Evolutionary conservation across 352 stramenopile species (phyloP).

Genomic region (Phytophthora macrochlamydospora): DNA sequence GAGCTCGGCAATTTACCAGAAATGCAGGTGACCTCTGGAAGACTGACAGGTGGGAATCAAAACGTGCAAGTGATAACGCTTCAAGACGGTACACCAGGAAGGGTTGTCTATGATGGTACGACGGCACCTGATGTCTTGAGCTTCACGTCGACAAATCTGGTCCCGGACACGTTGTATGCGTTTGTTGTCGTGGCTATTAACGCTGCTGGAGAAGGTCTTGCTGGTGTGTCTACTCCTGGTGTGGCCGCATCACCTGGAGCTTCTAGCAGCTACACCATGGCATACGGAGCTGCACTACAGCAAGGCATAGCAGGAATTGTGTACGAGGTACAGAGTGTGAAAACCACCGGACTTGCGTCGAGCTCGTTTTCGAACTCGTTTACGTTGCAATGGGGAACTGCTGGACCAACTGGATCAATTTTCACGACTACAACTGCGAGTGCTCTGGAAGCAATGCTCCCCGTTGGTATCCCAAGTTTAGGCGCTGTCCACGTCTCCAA

Average conservation of each 20-base stretch:
- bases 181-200: conserved; percentile 95
- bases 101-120: conserved; percentile 92
- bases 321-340: conserved; percentile 95
- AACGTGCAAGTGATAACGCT: conserved; percentile 76
- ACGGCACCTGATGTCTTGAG: conserved; percentile 77
- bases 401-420: conserved; percentile 46
- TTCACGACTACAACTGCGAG: conserved; percentile 44
- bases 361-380: conserved; percentile 53
- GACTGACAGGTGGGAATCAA: conserved; percentile 76
- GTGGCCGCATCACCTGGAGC: conserved; percentile 93
- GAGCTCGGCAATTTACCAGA: conserved; percentile 94
- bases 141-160: conserved; percentile 84
- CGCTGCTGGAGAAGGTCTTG: conserved; percentile 88
- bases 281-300: conserved; percentile 82
- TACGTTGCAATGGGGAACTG: conserved; percentile 32
- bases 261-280: conserved; percentile 85
- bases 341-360: conserved; percentile 38
- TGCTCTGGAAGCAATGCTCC: conserved; percentile 48
- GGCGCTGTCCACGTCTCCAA: conserved; percentile 67
- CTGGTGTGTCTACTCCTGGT: conserved; percentile 86
- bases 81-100: conserved; percentile 88
- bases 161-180: conserved; percentile 90
- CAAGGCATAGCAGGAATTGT: conserved; percentile 94
- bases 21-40: conserved; percentile 89
- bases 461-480: conserved; percentile 35